Conservation (phyloP, 805 yeast genomes). For the Wickerhamomyces ciferrii region DNA sequence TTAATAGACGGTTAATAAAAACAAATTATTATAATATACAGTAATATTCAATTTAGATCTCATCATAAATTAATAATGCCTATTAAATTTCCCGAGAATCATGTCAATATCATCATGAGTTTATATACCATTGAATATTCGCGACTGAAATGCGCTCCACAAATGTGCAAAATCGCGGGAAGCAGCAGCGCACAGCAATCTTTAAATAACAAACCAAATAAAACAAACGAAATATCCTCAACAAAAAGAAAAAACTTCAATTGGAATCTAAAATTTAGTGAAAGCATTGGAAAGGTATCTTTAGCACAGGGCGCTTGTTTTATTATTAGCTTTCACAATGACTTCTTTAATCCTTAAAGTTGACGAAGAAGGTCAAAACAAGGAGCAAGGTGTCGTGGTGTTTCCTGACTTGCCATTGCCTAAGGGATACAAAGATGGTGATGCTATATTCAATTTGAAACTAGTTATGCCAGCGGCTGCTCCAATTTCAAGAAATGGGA, state of each 20-base stretch:
- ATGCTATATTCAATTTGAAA: slow-evolving; percentile 44
- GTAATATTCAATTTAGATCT: too few species aligned
- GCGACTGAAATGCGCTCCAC: background rate
- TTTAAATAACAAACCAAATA: too few species aligned
- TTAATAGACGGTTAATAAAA: background rate
- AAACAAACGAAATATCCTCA: too few species aligned
- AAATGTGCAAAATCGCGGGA: background rate
- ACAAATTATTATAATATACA: too few species aligned
- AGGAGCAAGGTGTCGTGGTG: slow-evolving; percentile 32
- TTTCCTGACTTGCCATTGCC: slow-evolving; percentile 35
- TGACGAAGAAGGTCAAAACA: slow-evolving; percentile 28
- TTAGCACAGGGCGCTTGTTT: background rate
- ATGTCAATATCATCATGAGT: too few species aligned
- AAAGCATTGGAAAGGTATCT: too few species aligned
- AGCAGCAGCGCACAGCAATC: background rate
- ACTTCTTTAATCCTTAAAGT: slow-evolving; percentile 29
- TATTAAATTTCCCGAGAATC: too few species aligned
- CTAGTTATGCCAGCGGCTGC: slow-evolving; percentile 74
- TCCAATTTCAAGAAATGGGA: slow-evolving; percentile 63
- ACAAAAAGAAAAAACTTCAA: background rate
- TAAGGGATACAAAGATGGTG: slow-evolving; percentile 28
- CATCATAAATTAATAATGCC: too few species aligned
- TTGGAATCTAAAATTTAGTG: too few species aligned
- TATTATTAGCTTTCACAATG: slow-evolving; percentile 5
- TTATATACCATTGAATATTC: too few species aligned